Conservation (phyloP, 2,329 filamentous ascomycete species). For the Cladosporium sp. region DNA sequence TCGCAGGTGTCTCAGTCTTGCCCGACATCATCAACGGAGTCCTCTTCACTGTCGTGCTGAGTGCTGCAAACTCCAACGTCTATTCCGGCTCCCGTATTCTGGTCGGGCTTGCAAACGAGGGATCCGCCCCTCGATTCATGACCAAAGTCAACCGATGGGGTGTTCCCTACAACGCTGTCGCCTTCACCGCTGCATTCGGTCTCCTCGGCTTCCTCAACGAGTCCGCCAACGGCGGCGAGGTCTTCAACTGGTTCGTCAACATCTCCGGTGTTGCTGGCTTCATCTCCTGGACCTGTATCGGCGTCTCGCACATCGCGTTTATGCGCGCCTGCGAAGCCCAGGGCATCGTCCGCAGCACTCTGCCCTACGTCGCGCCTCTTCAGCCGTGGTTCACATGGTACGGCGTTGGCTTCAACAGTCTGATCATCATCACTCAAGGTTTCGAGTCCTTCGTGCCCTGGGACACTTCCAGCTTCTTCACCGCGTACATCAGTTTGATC, state of each 20-base stretch:
- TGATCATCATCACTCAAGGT: conserved; percentile 75
- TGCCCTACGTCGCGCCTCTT: conserved; percentile 69
- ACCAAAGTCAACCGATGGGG: conserved; percentile 60
- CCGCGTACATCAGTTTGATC: conserved; percentile 71
- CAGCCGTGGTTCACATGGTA: conserved; percentile 75
- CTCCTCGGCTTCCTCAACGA: conserved; percentile 74
- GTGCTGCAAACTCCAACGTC: conserved; percentile 67
- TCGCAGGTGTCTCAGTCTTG: conserved; percentile 61
- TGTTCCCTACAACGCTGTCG: conserved; percentile 74
- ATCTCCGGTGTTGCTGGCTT: conserved; percentile 73
- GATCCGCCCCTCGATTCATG: conserved; percentile 55
- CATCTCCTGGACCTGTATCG: conserved; percentile 70
- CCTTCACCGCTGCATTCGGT: conserved; percentile 64
- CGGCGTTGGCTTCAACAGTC: conserved; percentile 61
- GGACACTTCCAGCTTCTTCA: conserved; percentile 70
- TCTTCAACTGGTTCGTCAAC: conserved; percentile 72
- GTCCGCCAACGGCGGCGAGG: conserved; percentile 66
- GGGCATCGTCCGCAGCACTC: conserved; percentile 63
- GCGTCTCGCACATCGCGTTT: conserved; percentile 71
- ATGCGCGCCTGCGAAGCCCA: conserved; percentile 68
- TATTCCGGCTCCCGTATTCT: conserved; percentile 70
- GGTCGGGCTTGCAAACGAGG: conserved; percentile 66
- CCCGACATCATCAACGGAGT: conserved; percentile 70
- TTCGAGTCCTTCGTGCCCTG: conserved; percentile 76
- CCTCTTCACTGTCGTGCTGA: conserved; percentile 67